Percentiles rank a stretch among this genome's conserved stretches.
phyloP scores from a whole-genome alignment of 345 rosid species.

The Adansonia digitata region DNA sequence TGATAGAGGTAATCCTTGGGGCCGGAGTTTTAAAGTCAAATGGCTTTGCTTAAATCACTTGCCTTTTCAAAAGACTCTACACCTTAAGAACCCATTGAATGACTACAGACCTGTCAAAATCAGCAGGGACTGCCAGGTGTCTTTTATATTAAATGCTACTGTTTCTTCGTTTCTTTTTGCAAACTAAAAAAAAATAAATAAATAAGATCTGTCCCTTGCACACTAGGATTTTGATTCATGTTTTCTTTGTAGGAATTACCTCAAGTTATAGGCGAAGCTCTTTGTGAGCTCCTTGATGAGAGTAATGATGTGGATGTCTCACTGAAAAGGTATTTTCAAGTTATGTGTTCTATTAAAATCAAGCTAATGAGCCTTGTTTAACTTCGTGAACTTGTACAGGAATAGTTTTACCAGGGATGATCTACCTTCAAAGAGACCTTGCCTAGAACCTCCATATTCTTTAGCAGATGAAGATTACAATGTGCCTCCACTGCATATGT shows the following conservation, averaged over 20 bases:
- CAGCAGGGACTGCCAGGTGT: constrained; percentile 97
- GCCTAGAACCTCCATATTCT: constrained; percentile 47
- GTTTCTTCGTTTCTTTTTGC: constrained; percentile 5
- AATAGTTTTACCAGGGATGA: constrained; percentile 45
- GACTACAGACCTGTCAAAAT: constrained; percentile 93
- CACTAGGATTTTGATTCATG: constrained; percentile 1
- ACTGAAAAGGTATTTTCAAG: constrained; percentile 43
- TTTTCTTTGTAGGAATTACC: constrained; percentile 64
- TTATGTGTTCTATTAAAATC: constrained; percentile 4
- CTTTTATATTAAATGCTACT: constrained; percentile 8
- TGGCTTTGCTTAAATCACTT: constrained; percentile 78
- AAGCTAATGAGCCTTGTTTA: constrained; percentile 13
- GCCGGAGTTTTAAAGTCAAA: constrained; percentile 84
- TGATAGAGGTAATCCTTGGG: constrained; percentile 87
- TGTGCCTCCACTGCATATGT: constrained; percentile 27
- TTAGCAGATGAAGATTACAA: constrained; percentile 52
- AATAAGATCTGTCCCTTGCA: background rate
- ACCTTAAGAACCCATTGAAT: constrained; percentile 91
- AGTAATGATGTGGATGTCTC: constrained; percentile 42
- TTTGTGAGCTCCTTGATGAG: constrained; percentile 83
- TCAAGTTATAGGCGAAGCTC: constrained; percentile 82
- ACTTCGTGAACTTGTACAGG: constrained; percentile 15
- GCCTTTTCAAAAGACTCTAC: constrained; percentile 94
- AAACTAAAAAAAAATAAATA: no score
- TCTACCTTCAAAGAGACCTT: constrained; percentile 48